These are phyloP conservation scores for Pseudozyma pruni DNA, from an alignment of 1,284 basidiomycete species.

Conservation along the genomic window DNA sequence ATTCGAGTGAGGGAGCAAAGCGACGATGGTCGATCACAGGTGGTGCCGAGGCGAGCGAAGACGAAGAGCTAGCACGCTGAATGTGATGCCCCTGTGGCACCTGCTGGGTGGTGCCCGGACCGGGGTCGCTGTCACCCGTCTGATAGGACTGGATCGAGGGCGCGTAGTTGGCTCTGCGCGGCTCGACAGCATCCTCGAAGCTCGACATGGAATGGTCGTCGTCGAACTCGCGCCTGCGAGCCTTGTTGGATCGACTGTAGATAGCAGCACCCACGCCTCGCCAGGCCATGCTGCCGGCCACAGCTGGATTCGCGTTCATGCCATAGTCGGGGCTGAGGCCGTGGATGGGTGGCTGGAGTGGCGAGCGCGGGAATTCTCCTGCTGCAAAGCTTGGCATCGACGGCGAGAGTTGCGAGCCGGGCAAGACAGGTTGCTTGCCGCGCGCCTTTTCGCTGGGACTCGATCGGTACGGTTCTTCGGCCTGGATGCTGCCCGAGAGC, in stretches of 20 bases:
- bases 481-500: constrained; percentile 43
- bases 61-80: constrained; percentile 55
- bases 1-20: constrained; percentile 48
- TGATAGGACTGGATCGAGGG: constrained; percentile 58
- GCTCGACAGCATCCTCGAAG: constrained; percentile 51
- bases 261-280: constrained; percentile 35
- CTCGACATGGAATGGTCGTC: constrained; percentile 57
- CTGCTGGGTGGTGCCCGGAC: constrained; percentile 42
- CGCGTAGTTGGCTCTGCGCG: constrained; percentile 27
- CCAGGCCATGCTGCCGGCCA: constrained; percentile 47
- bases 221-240: constrained; percentile 45
- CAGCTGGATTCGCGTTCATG: constrained; percentile 21
- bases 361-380: constrained; percentile 44
- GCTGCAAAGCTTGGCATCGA: constrained; percentile 41
- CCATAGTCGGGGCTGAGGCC: constrained; percentile 40
- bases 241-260: constrained; percentile 42
- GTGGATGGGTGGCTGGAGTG: constrained; percentile 30
- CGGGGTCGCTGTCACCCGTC: constrained; percentile 61
- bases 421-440: constrained; percentile 55
- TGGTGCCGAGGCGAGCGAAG: constrained; percentile 52
- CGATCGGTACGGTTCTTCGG: constrained; percentile 29
- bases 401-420: constrained; percentile 42
- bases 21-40: constrained; percentile 46
- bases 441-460: constrained; percentile 55
- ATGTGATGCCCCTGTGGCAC: constrained; percentile 34